Base-by-base conservation (phyloP, 352 stramenopile genomes). In the Phytophthora idaei region DNA sequence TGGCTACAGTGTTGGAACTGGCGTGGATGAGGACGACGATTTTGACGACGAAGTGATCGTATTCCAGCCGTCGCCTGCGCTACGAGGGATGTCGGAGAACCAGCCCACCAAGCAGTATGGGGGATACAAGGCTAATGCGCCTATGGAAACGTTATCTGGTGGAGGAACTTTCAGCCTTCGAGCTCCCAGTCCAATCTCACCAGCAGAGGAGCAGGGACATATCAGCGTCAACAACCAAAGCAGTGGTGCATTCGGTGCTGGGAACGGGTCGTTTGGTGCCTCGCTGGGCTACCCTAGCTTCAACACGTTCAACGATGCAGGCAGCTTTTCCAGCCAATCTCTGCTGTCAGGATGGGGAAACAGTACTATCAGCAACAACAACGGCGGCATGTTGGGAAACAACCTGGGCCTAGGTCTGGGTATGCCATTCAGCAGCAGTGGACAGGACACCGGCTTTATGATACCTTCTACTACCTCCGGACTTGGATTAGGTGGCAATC, bases 1-100 rank as follows among this genome's bases (percentile, higher is more conserved):
- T 21, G 44, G 21, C 4, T 57, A 59, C 25, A 29, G 31, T 28
- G 21, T 44, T 36, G 58, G 36, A 2, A 59, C 59, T 46, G 62
- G 53, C 14, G 64, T 68, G 14, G 78, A 87, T 37, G 78, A 82
- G 0, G 83, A 89, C n/a, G 87, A 93, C 39, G 80, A 95, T 25
- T 87, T 93, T 61, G 85, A 93, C 49, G 87, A 93, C 59, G 87
- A 95, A 69, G 85, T 95, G 48, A 95, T 95, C 57, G 83, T 95
- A 25, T 95, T 87, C 68, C 82, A 89, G 64, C 87, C 87, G 15
- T 86, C 82, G 6, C 73, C 80, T 21, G 73, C 65, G 4, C 47
- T 88, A 31, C 67, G 48, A 34, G 65, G 58, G 10, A 69, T 78
- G 60, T 39, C 69, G 17, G 61, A 58, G 3, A 49, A 61, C 54